Conservation (phyloP, 2,329 filamentous ascomycete species). For the Pseudopyrenochaeta lycopersici region DNA sequence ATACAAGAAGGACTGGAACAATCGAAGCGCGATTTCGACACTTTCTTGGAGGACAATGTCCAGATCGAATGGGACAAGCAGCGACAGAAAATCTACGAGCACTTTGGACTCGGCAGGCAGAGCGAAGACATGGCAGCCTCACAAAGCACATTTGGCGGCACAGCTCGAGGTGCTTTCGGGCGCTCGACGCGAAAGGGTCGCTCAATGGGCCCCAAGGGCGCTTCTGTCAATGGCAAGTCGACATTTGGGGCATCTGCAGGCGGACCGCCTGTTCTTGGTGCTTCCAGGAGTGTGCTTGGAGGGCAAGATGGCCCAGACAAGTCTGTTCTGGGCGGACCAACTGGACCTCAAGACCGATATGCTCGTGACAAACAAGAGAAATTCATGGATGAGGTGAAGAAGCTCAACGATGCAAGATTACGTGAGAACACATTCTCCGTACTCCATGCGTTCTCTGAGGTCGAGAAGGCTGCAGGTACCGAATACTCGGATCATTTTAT, state of each 20-base stretch:
- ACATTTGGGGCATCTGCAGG: slow-evolving; percentile 70
- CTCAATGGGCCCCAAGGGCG: slow-evolving; percentile 47
- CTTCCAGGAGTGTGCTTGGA: slow-evolving; percentile 68
- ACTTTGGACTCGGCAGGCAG: slow-evolving; percentile 80
- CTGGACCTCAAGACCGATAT: slow-evolving; percentile 75
- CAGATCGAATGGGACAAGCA: slow-evolving; percentile 96
- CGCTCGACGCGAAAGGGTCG: slow-evolving; percentile 55
- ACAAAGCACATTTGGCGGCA: slow-evolving; percentile 45
- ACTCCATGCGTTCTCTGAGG: slow-evolving; percentile 76
- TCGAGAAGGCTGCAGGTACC: slow-evolving; percentile 75
- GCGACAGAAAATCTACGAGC: slow-evolving; percentile 90
- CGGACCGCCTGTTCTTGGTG: slow-evolving; percentile 86
- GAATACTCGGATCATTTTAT: slow-evolving; percentile 78
- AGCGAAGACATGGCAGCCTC: slow-evolving; percentile 50
- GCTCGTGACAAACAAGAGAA: slow-evolving; percentile 84
- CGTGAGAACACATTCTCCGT: slow-evolving; percentile 75
- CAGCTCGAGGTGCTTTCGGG: slow-evolving; percentile 62
- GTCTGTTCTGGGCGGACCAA: slow-evolving; percentile 56
- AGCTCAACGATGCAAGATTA: slow-evolving; percentile 77
- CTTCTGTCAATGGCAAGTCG: slow-evolving; percentile 44
- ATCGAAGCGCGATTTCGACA: slow-evolving; percentile 90
- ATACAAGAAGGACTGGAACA: slow-evolving; percentile 90
- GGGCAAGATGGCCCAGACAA: slow-evolving; percentile 70
- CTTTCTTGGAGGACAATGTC: slow-evolving; percentile 92
- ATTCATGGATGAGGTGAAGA: slow-evolving; percentile 80